phyloP scores from a whole-genome alignment of 2,329 filamentous ascomycete genomes.

The Elsinoe necatrix region DNA sequence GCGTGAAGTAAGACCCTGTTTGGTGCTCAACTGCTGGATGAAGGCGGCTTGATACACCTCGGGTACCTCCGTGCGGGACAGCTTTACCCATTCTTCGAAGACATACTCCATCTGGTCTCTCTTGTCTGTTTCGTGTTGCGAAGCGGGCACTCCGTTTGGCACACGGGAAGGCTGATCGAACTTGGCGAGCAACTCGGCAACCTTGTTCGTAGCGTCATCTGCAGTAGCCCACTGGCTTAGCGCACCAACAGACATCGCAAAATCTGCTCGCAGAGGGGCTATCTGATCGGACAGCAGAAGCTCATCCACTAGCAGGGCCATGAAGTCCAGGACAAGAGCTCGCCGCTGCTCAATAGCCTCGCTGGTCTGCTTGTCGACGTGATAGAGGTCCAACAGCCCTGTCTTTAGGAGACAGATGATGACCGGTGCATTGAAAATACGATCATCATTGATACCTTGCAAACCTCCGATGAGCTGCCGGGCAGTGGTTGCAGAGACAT shows the following conservation, averaged over 20 bases:
- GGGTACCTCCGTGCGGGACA: conserved; percentile 68
- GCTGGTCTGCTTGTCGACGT: conserved; percentile 56
- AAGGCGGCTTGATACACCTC: conserved; percentile 68
- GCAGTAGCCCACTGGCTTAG: conserved; percentile 74
- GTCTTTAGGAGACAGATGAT: conserved; percentile 53
- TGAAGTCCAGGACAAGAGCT: conserved; percentile 63
- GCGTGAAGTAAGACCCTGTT: conserved; percentile 61
- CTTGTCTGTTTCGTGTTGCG: conserved; percentile 48
- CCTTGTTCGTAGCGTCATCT: conserved; percentile 56
- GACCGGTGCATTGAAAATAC: conserved; percentile 54
- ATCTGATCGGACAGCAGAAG: conserved; percentile 71
- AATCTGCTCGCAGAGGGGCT: conserved; percentile 73
- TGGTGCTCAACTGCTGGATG: conserved; percentile 71
- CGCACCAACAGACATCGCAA: conserved; percentile 71
- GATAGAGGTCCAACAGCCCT: conserved; percentile 52
- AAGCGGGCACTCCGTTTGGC: conserved; percentile 48
- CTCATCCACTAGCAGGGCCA: conserved; percentile 71
- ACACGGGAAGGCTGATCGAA: conserved; percentile 50
- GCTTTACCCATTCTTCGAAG: conserved; percentile 88
- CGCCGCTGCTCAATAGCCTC: conserved; percentile 65
- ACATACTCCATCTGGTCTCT: conserved; percentile 87
- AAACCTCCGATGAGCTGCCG: conserved; percentile 46
- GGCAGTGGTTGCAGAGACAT: conserved; percentile 50
- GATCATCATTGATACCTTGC: conserved; percentile 43
- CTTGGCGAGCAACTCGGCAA: conserved; percentile 62